phyloP scores from a whole-genome alignment of 2,329 filamentous ascomycete genomes.

The Pleurostoma richardsiae region DNA sequence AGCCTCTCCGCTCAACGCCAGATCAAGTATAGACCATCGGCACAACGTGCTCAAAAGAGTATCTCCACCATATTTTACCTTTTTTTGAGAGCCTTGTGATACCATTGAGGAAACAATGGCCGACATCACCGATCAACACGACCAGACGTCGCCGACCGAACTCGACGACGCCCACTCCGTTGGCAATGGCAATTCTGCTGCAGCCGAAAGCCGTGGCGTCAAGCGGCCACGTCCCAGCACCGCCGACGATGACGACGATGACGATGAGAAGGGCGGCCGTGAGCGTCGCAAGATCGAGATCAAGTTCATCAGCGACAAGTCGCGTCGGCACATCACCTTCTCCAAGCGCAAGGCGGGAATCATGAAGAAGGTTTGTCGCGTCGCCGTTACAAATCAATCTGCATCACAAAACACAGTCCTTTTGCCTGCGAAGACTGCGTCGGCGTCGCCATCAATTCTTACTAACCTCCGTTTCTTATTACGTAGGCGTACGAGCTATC shows the following conservation, averaged over 20 bases:
- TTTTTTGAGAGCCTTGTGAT: constrained; percentile 46
- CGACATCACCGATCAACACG: constrained; percentile 75
- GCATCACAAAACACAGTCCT: too few relatives aligned
- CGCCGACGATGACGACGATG: constrained; percentile 92
- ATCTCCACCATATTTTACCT: constrained; percentile 54
- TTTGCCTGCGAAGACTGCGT: too few relatives aligned
- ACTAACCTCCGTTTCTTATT: constrained; percentile 8
- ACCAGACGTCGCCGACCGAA: constrained; percentile 69
- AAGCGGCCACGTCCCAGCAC: constrained; percentile 82
- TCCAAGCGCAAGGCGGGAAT: constrained; percentile 99
- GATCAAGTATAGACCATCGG: constrained; percentile 63
- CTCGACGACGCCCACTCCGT: constrained; percentile 54
- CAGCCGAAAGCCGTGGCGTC: constrained; percentile 70
- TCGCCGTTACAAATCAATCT: neutral
- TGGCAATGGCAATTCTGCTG: constrained; percentile 63
- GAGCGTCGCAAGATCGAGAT: constrained; percentile 99
- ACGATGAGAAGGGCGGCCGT: constrained; percentile 95
- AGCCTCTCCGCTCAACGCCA: constrained; percentile 50
- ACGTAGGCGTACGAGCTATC: constrained; percentile 85
- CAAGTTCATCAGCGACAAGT: constrained; percentile 99
- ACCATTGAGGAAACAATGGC: constrained; percentile 53
- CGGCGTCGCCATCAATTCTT: neutral
- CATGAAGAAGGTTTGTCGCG: constrained; percentile 91
- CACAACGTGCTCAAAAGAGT: constrained; percentile 59
- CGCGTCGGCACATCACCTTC: constrained; percentile 97